These are phyloP conservation scores for Insectozyma bohioensis DNA, from an alignment of 1,139 yeast genomes.

Conservation along the genomic window DNA sequence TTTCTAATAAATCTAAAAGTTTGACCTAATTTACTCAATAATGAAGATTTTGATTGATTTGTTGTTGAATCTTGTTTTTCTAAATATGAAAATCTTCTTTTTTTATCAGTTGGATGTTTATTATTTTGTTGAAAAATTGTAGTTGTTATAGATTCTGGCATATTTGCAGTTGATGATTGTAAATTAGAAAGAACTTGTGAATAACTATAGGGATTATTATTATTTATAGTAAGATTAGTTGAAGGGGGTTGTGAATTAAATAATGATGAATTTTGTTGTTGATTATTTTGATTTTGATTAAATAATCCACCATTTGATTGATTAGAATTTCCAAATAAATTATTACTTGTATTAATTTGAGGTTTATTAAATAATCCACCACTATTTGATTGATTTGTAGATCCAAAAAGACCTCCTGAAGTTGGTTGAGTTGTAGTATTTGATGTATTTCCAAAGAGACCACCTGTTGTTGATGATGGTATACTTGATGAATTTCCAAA, in stretches of 20 bases:
- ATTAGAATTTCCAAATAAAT: slow-evolving; percentile 17
- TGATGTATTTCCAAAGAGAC: slow-evolving; percentile 3
- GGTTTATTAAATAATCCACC: slow-evolving; percentile 13
- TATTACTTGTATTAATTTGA: slow-evolving; percentile 5
- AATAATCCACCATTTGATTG: slow-evolving; percentile 22
- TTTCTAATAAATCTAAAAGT: slow-evolving; percentile 35
- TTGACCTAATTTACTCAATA: slow-evolving; percentile 38
- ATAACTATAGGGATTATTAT: slow-evolving; percentile 28
- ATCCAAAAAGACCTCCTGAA: slow-evolving; percentile 17
- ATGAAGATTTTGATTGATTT: slow-evolving; percentile 16
- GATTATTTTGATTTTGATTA: too few species aligned
- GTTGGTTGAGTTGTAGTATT: too few species aligned
- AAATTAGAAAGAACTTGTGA: slow-evolving; percentile 21
- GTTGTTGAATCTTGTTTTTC: slow-evolving; percentile 13
- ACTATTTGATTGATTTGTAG: slow-evolving; percentile 2
- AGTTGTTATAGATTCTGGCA: slow-evolving; percentile 42
- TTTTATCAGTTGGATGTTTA: too few species aligned
- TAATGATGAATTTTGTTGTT: slow-evolving; percentile 2
- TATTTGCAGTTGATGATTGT: slow-evolving; percentile 11
- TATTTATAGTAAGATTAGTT: slow-evolving; percentile 9
- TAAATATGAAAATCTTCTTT: too few species aligned
- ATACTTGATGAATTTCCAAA: slow-evolving; percentile 13
- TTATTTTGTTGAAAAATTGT: slow-evolving; percentile 21
- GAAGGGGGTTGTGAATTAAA: slow-evolving; percentile 8
- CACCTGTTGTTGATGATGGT: too few species aligned